Evolutionary conservation across 1,284 basidiomycete genomes (phyloP), one percentile per base, ranked within the genome.

Genomic region (Singerocomus inundabilis): DNA sequence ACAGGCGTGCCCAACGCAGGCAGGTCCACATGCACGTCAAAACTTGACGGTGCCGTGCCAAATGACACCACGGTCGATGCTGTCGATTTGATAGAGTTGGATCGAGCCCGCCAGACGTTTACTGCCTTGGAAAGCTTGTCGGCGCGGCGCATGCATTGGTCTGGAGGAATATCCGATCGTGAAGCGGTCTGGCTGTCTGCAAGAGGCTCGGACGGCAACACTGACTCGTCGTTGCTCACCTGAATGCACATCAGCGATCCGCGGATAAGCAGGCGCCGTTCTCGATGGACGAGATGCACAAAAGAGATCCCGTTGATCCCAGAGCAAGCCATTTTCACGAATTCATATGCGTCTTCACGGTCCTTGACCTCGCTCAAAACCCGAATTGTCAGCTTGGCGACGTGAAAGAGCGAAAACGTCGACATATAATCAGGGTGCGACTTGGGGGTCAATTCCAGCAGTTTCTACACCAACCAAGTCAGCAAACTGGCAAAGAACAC

Each of bases 331-430:
- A 74, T 68, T 63, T 87, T 86, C 29, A 89, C 72, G 40, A 82
- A 70, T 24, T 84, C 79, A 63, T 92, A 91, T 55, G 93, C 90
- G 50, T 92, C 89, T 67, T 94, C 91, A 16, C 88, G 79, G 5
- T 78, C 70, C 64, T 93, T 93, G 54, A 93, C 88, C 56, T 92
- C 89, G 44, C 84, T 82, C 68, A 96, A 79, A 2, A 86, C 83
- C 24, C 80, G 77, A 44, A 93, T 81, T 31, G 86, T 78, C 54
- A 82, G 71, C 49, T 88, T 82, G 7, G 82, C 84, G 5, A 81
- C 79, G 50, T 83, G 79, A 25, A 86, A 71, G 21, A 93, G 73
- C 2, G 82, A 82, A 36, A 87, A 73, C 0, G 85, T 82, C 1
- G 82, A 69, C 24, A 86, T 61, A 59, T 89, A 82, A 55, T 91